Conservation (phyloP, 495 filamentous ascomycete species). For the Coniosporium apollinis region DNA sequence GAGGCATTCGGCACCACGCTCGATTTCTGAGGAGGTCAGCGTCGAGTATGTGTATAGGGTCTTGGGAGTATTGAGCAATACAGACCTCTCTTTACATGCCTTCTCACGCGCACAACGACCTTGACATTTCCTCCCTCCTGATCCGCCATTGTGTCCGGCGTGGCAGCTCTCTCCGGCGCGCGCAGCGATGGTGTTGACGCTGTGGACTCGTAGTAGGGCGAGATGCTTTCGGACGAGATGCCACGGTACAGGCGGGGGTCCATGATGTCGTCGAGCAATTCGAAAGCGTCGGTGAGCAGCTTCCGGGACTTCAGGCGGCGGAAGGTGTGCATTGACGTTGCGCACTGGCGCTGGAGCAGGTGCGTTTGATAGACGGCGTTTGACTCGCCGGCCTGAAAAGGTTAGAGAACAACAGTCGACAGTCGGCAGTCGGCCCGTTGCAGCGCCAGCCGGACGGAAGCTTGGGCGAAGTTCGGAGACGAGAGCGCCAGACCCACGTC, state of each 20-base stretch:
- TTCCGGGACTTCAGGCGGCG: slow-evolving; percentile 31
- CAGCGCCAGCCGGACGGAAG: too few relatives aligned
- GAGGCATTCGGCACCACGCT: slow-evolving; percentile 65
- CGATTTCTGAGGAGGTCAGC: slow-evolving; percentile 44
- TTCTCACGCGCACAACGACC: slow-evolving; percentile 84
- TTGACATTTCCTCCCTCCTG: slow-evolving; percentile 71
- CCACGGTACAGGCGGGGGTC: slow-evolving; percentile 39
- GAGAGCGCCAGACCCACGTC: too few relatives aligned
- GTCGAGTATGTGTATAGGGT: slow-evolving; percentile 2
- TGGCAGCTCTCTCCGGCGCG: slow-evolving; percentile 16
- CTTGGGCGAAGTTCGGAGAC: too few relatives aligned
- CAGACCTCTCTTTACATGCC: slow-evolving; percentile 74
- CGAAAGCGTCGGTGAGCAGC: slow-evolving; percentile 12
- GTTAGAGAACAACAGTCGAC: too few relatives aligned
- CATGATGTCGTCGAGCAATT: slow-evolving; percentile 32
- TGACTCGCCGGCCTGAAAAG: too few relatives aligned
- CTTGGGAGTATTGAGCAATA: background rate
- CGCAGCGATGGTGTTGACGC: slow-evolving; percentile 23
- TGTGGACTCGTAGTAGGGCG: slow-evolving; percentile 39
- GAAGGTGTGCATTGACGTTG: slow-evolving; percentile 25
- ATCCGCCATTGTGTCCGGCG: slow-evolving; percentile 16
- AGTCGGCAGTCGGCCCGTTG: too few relatives aligned
- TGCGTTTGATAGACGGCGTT: too few relatives aligned
- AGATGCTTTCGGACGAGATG: slow-evolving; percentile 27
- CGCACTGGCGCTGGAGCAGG: background rate